These are phyloP conservation scores for Trichoderma atroviride DNA, from an alignment of 2,329 filamentous ascomycete species.

Conservation along the genomic window DNA sequence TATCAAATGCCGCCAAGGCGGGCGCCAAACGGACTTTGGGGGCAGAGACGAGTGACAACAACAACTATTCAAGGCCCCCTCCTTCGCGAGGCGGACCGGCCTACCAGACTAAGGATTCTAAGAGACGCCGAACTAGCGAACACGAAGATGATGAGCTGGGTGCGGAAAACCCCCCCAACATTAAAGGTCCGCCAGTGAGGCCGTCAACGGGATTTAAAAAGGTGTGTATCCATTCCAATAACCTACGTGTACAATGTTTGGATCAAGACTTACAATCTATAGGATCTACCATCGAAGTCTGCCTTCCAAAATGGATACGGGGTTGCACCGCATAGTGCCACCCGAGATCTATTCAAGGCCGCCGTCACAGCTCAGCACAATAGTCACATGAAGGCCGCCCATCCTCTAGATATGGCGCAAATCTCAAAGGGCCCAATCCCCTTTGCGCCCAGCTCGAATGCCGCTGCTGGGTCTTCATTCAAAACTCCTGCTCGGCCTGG, in stretches of 20 bases:
- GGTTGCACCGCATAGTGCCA: conserved; percentile 56
- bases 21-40: conserved; percentile 71
- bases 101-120: conserved; percentile 71
- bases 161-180: conserved; percentile 57
- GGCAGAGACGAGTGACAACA: conserved; percentile 61
- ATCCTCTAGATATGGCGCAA: conserved; percentile 83
- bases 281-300: conserved; percentile 65
- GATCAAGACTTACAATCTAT: conserved; percentile 39
- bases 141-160: conserved; percentile 66
- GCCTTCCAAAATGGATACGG: conserved; percentile 64
- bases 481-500: conserved; percentile 70
- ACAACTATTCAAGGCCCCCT: conserved; percentile 49
- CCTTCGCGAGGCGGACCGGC: conserved; percentile 58
- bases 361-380: conserved; percentile 69
- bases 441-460: conserved; percentile 73
- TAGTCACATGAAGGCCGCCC: conserved; percentile 62
- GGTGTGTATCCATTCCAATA: conserved; percentile 44
- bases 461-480: conserved; percentile 55
- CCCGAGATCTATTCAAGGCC: conserved; percentile 65
- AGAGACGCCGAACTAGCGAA: conserved; percentile 78
- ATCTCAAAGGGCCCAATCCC: conserved; percentile 87
- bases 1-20: conserved; percentile 65
- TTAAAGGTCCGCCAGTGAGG: conserved; percentile 83
- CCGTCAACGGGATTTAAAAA: conserved; percentile 73
- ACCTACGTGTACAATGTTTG: conserved; percentile 28